These are phyloP conservation scores for Geotrichum macrosporum DNA, from an alignment of 1,139 yeast genomes.

Conservation along the genomic window DNA sequence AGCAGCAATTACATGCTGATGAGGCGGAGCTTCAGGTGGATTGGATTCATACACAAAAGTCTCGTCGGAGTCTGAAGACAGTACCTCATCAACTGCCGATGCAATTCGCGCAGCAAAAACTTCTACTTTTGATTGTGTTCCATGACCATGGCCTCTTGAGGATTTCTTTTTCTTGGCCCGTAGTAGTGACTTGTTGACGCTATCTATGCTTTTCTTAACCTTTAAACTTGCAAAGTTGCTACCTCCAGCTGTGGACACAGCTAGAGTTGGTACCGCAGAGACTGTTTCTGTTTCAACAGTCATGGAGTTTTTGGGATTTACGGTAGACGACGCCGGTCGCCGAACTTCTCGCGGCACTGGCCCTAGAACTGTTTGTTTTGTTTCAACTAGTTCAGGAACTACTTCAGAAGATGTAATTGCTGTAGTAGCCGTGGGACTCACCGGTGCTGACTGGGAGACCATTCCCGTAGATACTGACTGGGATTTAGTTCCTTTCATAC, in stretches of 20 bases:
- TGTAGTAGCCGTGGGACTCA: no score
- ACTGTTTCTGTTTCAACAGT: slow-evolving; percentile 46
- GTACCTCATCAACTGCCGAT: slow-evolving; percentile 87
- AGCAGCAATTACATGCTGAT: slow-evolving; percentile 5
- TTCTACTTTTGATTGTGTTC: slow-evolving; percentile 73
- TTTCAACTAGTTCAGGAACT: no score
- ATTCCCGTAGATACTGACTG: no score
- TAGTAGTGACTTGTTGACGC: slow-evolving; percentile 25
- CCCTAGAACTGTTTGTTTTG: no score
- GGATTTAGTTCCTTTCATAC: no score
- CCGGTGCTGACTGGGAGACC: no score
- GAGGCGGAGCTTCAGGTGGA: slow-evolving; percentile 31
- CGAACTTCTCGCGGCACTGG: no score
- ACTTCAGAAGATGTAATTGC: no score
- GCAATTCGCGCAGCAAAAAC: slow-evolving; percentile 92
- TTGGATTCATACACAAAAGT: slow-evolving; percentile 83
- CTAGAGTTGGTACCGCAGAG: slow-evolving; percentile 38
- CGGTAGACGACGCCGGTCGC: no score
- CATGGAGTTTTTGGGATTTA: no score
- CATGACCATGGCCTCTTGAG: slow-evolving; percentile 15
- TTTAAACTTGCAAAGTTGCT: slow-evolving; percentile 26
- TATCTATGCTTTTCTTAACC: slow-evolving; percentile 36
- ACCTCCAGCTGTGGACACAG: slow-evolving; percentile 31
- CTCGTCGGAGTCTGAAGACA: slow-evolving; percentile 82
- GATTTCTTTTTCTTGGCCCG: slow-evolving; percentile 29